Evolutionary conservation across 768 basidiomycete species (phyloP).

Genomic region (Mycena amicta): DNA sequence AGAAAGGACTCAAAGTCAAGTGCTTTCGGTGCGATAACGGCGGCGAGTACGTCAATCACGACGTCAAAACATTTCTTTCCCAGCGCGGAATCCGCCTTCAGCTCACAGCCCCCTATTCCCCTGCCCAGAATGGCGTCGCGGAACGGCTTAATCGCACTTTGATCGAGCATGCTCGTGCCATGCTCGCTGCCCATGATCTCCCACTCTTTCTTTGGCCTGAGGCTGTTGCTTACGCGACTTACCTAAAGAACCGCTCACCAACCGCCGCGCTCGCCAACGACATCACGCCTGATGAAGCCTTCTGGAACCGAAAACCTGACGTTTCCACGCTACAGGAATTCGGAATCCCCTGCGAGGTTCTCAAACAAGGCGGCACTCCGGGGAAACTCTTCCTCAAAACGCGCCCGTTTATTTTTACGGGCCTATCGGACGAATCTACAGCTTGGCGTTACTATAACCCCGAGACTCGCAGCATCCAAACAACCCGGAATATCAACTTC

Average conservation of each 20-base stretch:
- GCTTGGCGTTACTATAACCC: conserved; percentile 19
- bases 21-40: conserved; percentile 22
- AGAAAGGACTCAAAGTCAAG: neutral
- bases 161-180: conserved; percentile 22
- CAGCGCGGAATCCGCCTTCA: conserved; percentile 25
- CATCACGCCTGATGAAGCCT: conserved; percentile 22
- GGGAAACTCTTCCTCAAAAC: conserved; percentile 7
- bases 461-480: conserved; percentile 12
- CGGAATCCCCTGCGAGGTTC: conserved; percentile 1
- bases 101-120: conserved; percentile 29
- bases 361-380: neutral
- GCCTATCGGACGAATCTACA: conserved; percentile 20
- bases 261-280: neutral
- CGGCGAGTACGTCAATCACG: conserved; percentile 19
- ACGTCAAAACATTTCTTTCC: conserved; percentile 16
- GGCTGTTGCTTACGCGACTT: conserved; percentile 23
- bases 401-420: conserved; percentile 10
- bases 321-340: conserved; percentile 10
- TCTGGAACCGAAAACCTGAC: conserved; percentile 18
- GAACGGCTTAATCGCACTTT: conserved; percentile 30
- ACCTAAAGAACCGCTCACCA: conserved; percentile 25
- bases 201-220: conserved; percentile 24
- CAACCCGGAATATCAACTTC: conserved; percentile 22
- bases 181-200: conserved; percentile 21
- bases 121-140: conserved; percentile 32